phyloP scores from a whole-genome alignment of 495 filamentous ascomycete genomes.

The Neurospora sp. region DNA sequence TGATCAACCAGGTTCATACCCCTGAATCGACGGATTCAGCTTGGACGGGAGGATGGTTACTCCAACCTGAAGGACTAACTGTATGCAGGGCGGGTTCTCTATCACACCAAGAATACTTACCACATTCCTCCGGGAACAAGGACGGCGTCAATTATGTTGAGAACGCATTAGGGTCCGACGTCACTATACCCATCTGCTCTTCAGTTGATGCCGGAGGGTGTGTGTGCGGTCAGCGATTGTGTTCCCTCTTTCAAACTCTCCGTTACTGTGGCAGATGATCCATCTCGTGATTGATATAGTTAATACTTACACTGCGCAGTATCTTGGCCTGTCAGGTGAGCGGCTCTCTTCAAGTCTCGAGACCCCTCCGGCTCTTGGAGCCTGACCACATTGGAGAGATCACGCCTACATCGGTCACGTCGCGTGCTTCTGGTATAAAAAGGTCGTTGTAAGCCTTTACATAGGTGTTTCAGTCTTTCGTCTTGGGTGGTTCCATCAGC shows the following conservation, averaged over 20 bases:
- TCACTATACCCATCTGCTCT: not conserved
- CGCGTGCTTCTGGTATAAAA: not conserved
- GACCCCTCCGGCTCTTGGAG: not conserved
- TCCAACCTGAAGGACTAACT: not conserved
- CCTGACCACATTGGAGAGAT: not conserved
- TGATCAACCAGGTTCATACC: not conserved
- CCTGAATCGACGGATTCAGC: not conserved
- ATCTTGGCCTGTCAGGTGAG: not conserved
- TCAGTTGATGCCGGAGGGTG: not conserved
- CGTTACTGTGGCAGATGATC: not conserved
- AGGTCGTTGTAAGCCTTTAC: not conserved
- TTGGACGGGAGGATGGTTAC: not conserved
- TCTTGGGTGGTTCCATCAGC: not conserved
- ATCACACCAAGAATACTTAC: not conserved
- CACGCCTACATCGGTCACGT: not conserved
- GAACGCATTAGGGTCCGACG: not conserved
- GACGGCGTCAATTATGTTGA: not conserved
- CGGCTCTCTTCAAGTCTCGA: not conserved
- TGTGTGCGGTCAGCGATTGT: not conserved
- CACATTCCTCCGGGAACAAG: not conserved
- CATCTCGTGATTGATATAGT: not conserved
- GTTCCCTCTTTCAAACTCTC: not conserved
- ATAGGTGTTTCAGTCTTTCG: not conserved
- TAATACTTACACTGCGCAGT: not conserved
- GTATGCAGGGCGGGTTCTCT: not conserved